Evolutionary conservation across 2,329 filamentous ascomycete genomes (phyloP), one percentile per base, ranked within the genome.

Genomic region (Fusarium floridanum): DNA sequence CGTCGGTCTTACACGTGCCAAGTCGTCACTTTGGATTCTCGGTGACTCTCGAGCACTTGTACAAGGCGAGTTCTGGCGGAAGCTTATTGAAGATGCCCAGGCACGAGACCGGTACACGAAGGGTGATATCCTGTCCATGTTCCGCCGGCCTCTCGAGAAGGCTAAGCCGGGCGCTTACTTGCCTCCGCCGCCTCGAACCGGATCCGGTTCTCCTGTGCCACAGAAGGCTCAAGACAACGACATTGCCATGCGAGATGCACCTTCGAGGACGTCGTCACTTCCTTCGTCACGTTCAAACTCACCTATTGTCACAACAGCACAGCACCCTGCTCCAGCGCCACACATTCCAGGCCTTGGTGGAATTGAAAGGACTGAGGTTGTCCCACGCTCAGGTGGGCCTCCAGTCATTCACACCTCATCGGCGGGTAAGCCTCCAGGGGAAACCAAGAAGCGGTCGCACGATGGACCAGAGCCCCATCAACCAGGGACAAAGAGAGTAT

Each of bases 11-110:
- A 99, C 97, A 24, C 93, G 97, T 87, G 97, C 97, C 6, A 98
- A 98, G 83, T 98, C 94, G 11, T 98, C 96, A 37, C 88, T 99
- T 11, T 99, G 96, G 94, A 96, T 99, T 67, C 88, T 99, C 29
- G 97, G 97, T 76, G 97, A 98, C 83, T 97, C 97, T 0, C 89
- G 93, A 67, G 95, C 95, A 37, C 88, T 99, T 62, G 87, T 93
- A 27, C 93, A 97, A 80, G 97, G 97, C 70, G 91, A 97, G 80
- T 98, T 95, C 83, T 99, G 97, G 97, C 91, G 89, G 72, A 92
- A 92, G 73, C 88, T 99, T 50, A 94, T 99, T 63, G 89, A 93
- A 37, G 94, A 99, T 83, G 93, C 97, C 7, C 91, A 91, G 78
- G 82, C 84, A 22, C 90, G 97, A 79, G 89, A 93, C 71, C 86